phyloP scores from a whole-genome alignment of 2,329 filamentous ascomycete species.

The Colletotrichum horii region DNA sequence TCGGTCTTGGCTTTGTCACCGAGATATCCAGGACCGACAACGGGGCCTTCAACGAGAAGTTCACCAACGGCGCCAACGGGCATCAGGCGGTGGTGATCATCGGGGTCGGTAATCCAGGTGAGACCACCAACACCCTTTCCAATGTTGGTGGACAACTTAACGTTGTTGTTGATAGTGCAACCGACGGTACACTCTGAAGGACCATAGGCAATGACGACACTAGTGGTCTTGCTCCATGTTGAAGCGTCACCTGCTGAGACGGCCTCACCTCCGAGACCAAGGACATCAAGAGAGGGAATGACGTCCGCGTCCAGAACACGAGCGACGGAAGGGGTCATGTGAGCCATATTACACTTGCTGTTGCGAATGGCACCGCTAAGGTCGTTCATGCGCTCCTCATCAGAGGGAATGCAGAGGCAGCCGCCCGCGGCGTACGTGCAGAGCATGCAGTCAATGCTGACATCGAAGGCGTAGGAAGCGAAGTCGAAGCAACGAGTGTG shows the following conservation, averaged over 20 bases:
- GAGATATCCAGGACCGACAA: constrained; percentile 68
- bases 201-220: constrained; percentile 57
- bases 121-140: constrained; percentile 52
- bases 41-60: constrained; percentile 60
- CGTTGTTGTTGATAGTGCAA: constrained; percentile 52
- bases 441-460: constrained; percentile 59
- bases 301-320: constrained; percentile 50
- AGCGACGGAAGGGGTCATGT: constrained; percentile 57
- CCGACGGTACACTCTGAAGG: constrained; percentile 61
- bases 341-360: constrained; percentile 52
- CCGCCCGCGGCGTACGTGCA: constrained; percentile 56
- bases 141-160: constrained; percentile 48
- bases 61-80: constrained; percentile 57
- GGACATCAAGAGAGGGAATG: constrained; percentile 50
- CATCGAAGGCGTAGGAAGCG: constrained; percentile 60
- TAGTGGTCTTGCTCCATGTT: constrained; percentile 49
- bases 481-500: constrained; percentile 52
- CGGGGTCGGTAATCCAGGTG: constrained; percentile 57
- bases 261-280: constrained; percentile 56
- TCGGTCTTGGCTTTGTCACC: constrained; percentile 62
- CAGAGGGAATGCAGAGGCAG: constrained; percentile 59
- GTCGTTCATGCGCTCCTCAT: constrained; percentile 57
- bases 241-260: constrained; percentile 57
- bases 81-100: constrained; percentile 49
- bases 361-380: constrained; percentile 49